Percentiles rank a stretch among this genome's conserved stretches.
These are phyloP conservation scores for Arabidopsis lyrata DNA, from an alignment of 441 rosid species.

Conservation along the genomic window DNA sequence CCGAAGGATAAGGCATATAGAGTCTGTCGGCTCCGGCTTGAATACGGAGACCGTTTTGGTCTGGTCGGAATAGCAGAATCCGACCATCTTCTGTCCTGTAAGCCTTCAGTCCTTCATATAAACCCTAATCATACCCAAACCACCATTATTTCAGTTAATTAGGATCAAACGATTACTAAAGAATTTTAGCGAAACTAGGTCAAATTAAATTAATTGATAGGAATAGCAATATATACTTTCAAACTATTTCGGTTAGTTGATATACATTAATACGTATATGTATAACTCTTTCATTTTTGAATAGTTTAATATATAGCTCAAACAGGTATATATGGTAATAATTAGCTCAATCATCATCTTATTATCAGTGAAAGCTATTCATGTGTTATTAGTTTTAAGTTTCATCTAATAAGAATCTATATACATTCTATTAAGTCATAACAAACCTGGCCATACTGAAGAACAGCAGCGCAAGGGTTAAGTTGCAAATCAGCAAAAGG, in stretches of 20 bases:
- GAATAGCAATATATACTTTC: background rate
- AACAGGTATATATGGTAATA: background rate
- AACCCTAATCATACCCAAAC: constrained; percentile 49
- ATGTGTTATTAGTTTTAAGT: background rate
- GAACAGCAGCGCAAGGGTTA: constrained; percentile 42
- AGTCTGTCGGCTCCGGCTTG: constrained; percentile 54
- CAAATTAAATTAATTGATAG: background rate
- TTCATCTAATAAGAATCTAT: background rate
- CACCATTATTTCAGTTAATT: background rate
- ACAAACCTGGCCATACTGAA: constrained; percentile 44
- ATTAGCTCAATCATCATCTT: background rate
- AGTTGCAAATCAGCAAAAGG: constrained; percentile 35
- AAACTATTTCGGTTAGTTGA: background rate
- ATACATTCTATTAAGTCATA: background rate
- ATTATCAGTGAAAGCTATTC: background rate
- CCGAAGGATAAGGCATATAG: constrained; percentile 57
- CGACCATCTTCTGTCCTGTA: constrained; percentile 57
- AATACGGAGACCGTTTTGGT: constrained; percentile 55
- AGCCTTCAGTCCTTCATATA: constrained; percentile 66
- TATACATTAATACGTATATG: background rate
- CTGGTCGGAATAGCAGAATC: constrained; percentile 65
- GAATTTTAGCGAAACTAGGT: background rate
- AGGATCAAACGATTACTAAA: background rate
- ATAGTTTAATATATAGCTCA: background rate
- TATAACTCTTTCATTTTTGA: background rate